A percentile compares a stretch with the other conserved stretches of the same genome.
Conservation (phyloP, 768 basidiomycete species). For the Leccinum broughii region DNA sequence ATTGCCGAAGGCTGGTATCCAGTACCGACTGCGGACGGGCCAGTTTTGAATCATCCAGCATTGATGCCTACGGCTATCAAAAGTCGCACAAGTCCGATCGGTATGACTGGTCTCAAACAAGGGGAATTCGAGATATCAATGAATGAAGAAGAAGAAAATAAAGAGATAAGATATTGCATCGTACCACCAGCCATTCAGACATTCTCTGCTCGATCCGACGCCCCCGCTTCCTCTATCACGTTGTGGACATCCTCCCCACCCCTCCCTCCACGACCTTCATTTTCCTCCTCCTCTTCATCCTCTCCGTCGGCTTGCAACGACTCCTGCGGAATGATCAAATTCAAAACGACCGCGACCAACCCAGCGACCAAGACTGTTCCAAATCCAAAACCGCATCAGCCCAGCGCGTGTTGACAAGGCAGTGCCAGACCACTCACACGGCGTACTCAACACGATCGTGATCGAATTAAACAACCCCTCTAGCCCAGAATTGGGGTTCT, state of each 20-base stretch:
- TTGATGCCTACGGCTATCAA: too few relatives aligned
- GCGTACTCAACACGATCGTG: slow-evolving; percentile 77
- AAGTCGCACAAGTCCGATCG: too few relatives aligned
- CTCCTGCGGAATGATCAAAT: slow-evolving; percentile 52
- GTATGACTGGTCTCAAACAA: background rate
- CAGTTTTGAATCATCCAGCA: too few relatives aligned
- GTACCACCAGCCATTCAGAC: background rate
- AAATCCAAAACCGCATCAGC: background rate
- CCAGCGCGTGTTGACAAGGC: background rate
- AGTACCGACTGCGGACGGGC: too few relatives aligned
- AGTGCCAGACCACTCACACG: slow-evolving; percentile 51
- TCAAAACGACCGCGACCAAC: slow-evolving; percentile 57
- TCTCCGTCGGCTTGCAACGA: slow-evolving; percentile 23
- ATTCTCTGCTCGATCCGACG: background rate
- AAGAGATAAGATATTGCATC: background rate
- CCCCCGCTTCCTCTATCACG: slow-evolving; percentile 28
- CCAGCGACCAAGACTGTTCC: slow-evolving; percentile 54
- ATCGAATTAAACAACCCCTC: slow-evolving; percentile 75
- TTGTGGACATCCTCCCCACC: slow-evolving; percentile 18
- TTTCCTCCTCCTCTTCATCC: background rate
- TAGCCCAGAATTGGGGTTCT: slow-evolving; percentile 51
- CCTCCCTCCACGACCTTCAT: background rate
- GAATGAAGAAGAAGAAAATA: background rate
- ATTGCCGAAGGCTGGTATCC: too few relatives aligned
- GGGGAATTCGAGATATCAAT: background rate